Evolutionary conservation across 2,329 filamentous ascomycete genomes (phyloP).

Genomic region (Amylocarpus encephaloides): DNA sequence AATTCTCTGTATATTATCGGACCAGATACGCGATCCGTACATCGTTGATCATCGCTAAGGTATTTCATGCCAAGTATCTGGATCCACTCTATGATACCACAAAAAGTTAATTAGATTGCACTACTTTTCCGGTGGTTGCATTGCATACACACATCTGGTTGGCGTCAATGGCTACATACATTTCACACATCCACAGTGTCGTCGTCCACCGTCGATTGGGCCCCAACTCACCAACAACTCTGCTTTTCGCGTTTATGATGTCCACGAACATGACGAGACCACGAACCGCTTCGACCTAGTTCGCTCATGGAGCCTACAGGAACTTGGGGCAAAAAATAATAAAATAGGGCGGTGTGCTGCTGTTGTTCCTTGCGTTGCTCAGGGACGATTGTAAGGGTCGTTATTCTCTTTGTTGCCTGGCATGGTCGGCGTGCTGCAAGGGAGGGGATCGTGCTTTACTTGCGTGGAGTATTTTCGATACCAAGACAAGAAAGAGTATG

Average conservation of each 20-base stretch:
- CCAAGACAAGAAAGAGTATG: background rate
- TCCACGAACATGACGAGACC: conserved; percentile 27
- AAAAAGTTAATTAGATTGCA: conserved; percentile 19
- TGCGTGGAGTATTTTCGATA: background rate
- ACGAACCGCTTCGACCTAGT: conserved; percentile 21
- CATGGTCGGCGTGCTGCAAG: conserved; percentile 4
- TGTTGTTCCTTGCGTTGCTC: conserved; percentile 9
- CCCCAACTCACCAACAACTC: conserved; percentile 11
- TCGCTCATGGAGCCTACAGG: conserved; percentile 8
- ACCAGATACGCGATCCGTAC: conserved; percentile 19
- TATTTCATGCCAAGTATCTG: conserved; percentile 23
- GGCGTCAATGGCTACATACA: conserved; percentile 8
- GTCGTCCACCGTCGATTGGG: conserved; percentile 6
- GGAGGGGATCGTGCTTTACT: conserved; percentile 1
- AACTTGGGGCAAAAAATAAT: conserved; percentile 8
- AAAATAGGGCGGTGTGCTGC: conserved; percentile 16
- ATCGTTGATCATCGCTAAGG: conserved; percentile 20
- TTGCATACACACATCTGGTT: conserved; percentile 18
- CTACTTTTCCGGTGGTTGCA: conserved; percentile 14
- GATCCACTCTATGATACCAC: conserved; percentile 16
- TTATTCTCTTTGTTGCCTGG: conserved; percentile 6
- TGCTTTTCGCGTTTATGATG: conserved; percentile 27
- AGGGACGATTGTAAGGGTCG: conserved; percentile 9
- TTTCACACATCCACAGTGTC: conserved; percentile 12
- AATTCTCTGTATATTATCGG: conserved; percentile 31